Conservation (phyloP, 1,284 basidiomycete species). For the Tetrapyrgos nigripes region DNA sequence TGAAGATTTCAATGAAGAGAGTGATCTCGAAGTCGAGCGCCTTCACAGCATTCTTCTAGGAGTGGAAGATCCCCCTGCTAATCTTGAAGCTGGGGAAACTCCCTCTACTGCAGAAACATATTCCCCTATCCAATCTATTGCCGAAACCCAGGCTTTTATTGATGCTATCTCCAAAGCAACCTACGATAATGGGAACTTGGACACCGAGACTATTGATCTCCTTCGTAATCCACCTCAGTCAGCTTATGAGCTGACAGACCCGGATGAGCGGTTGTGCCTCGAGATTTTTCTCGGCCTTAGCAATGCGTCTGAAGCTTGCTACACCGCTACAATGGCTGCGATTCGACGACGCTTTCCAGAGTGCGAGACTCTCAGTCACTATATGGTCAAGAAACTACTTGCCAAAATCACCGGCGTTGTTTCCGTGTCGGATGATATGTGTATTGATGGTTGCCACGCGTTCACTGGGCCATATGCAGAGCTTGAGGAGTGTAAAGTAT, state of each 20-base stretch:
- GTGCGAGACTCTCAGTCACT: slow-evolving; percentile 27
- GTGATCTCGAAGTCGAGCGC: too few species aligned
- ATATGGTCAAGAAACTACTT: slow-evolving; percentile 28
- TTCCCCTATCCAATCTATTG: not conserved
- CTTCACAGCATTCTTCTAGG: too few species aligned
- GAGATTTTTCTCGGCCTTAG: slow-evolving; percentile 29
- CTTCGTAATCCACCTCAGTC: slow-evolving; percentile 27
- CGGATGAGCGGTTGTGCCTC: slow-evolving; percentile 29
- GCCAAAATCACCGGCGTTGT: slow-evolving; percentile 33
- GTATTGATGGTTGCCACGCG: slow-evolving; percentile 36
- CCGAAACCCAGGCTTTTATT: slow-evolving; percentile 31
- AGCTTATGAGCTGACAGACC: slow-evolving; percentile 26
- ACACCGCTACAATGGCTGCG: slow-evolving; percentile 19
- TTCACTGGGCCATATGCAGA: slow-evolving; percentile 35
- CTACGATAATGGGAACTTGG: slow-evolving; percentile 31
- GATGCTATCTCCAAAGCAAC: slow-evolving; percentile 25
- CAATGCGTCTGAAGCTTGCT: slow-evolving; percentile 29
- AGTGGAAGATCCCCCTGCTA: not conserved
- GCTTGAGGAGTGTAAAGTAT: slow-evolving; percentile 25
- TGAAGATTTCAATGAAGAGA: too few species aligned
- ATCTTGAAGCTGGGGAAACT: not conserved
- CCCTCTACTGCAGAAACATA: not conserved
- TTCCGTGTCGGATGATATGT: slow-evolving; percentile 35
- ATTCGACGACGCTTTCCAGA: slow-evolving; percentile 27
- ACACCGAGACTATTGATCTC: slow-evolving; percentile 15